Conservation (phyloP, 108 stramenopile genomes). For the Conticribra weissflogii region DNA sequence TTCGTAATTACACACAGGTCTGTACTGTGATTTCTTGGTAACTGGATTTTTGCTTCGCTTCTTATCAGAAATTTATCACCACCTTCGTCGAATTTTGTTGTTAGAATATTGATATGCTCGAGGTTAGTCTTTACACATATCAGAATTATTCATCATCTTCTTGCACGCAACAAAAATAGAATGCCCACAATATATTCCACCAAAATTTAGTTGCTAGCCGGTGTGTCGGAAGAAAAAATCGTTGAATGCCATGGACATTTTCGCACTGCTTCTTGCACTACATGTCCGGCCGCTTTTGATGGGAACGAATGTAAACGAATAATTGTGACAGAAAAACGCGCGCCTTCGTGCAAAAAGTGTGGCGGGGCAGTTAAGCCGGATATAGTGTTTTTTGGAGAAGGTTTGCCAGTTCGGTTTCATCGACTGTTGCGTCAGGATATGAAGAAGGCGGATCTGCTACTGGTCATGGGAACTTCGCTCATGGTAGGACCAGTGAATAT, state of each 20-base stretch:
- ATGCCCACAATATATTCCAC: not conserved
- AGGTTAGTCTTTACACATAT: constrained; percentile 47
- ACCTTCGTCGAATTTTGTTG: not conserved
- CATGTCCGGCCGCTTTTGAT: constrained; percentile 53
- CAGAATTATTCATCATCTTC: no score
- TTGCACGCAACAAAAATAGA: no score
- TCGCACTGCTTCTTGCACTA: constrained; percentile 72
- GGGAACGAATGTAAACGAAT: constrained; percentile 57
- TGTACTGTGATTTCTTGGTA: not conserved
- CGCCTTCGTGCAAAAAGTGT: constrained; percentile 72
- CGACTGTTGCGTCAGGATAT: constrained; percentile 55
- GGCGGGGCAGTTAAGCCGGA: constrained; percentile 92
- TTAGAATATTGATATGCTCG: constrained; percentile 93
- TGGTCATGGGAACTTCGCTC: constrained; percentile 88
- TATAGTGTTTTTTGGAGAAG: constrained; percentile 97
- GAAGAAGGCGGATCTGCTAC: constrained; percentile 65
- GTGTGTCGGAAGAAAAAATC: constrained; percentile 75
- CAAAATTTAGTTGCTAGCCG: constrained; percentile 56
- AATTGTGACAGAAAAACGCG: constrained; percentile 62
- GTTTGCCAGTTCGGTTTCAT: constrained; percentile 73
- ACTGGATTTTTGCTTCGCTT: no score
- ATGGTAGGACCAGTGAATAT: constrained; percentile 64
- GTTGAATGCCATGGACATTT: constrained; percentile 95
- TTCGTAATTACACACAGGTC: constrained; percentile 86
- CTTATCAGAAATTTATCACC: no score